These are phyloP conservation scores for Eucalyptus erythrocorys DNA, from an alignment of 345 rosid species.

Conservation along the genomic window DNA sequence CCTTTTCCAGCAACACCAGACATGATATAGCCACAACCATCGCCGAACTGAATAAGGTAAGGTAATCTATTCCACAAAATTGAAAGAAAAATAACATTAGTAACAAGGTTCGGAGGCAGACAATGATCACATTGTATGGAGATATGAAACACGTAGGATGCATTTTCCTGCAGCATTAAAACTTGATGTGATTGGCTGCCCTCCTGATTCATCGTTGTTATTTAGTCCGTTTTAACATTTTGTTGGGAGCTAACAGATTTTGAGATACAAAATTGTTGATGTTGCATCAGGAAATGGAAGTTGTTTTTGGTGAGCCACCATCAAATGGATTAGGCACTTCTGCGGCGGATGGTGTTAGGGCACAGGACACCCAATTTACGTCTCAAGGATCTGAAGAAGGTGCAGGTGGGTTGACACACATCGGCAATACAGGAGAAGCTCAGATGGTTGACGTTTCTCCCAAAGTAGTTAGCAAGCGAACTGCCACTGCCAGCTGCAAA, in stretches of 20 bases:
- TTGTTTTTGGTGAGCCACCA: constrained; percentile 65
- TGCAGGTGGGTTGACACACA: constrained; percentile 37
- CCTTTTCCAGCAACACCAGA: constrained; percentile 11
- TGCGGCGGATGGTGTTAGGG: neutral
- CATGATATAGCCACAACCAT: constrained; percentile 12
- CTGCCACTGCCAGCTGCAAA: constrained; percentile 70
- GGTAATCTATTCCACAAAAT: neutral
- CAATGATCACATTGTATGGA: neutral
- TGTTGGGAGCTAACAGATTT: neutral
- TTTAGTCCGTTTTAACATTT: neutral
- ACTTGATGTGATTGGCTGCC: neutral
- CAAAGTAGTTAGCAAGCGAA: constrained; percentile 52
- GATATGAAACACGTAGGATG: neutral
- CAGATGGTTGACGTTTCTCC: constrained; percentile 94
- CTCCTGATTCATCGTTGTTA: neutral
- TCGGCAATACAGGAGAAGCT: constrained; percentile 59
- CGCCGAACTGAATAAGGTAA: constrained; percentile 48
- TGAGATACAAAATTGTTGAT: neutral
- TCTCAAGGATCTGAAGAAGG: constrained; percentile 3
- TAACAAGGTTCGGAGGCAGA: neutral
- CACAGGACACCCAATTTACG: constrained; percentile 4
- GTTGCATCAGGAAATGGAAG: constrained; percentile 66
- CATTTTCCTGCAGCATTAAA: neutral
- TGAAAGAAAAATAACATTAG: neutral
- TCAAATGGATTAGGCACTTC: constrained; percentile 32